Percentiles rank a stretch among this genome's conserved stretches.
These are phyloP conservation scores for Colletotrichum graminicola DNA, from an alignment of 2,329 filamentous ascomycete genomes.

Conservation along the genomic window DNA sequence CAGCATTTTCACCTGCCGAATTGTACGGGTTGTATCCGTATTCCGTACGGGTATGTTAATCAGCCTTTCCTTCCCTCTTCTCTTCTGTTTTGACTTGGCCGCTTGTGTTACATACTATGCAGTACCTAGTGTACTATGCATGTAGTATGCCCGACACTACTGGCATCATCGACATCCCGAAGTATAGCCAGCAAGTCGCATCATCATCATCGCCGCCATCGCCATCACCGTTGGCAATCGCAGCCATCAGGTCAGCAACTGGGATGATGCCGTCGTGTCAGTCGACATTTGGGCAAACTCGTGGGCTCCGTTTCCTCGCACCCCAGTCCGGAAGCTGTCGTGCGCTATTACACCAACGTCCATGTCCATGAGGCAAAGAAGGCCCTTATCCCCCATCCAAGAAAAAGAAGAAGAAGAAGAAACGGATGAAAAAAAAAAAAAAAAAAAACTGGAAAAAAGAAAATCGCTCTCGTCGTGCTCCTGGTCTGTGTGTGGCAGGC, in stretches of 20 bases:
- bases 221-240: background rate
- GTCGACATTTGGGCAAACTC: slow-evolving; percentile 8
- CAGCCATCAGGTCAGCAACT: slow-evolving; percentile 1
- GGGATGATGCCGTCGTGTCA: slow-evolving; percentile 17
- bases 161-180: slow-evolving; percentile 2
- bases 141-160: background rate
- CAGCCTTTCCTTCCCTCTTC: slow-evolving; percentile 1
- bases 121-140: background rate
- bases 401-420: no score
- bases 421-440: no score
- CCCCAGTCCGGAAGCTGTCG: background rate
- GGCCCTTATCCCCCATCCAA: slow-evolving; percentile 2
- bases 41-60: slow-evolving; percentile 17
- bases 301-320: background rate
- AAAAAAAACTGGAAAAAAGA: background rate
- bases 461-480: background rate
- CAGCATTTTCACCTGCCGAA: slow-evolving; percentile 2
- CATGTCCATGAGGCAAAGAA: slow-evolving; percentile 5
- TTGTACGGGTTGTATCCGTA: background rate
- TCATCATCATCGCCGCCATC: background rate
- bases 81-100: background rate
- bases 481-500: background rate
- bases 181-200: background rate
- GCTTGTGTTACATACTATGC: background rate
- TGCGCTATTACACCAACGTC: slow-evolving; percentile 20